Evolutionary conservation across 768 basidiomycete species (phyloP).

Genomic region (Termitomyces sp.): DNA sequence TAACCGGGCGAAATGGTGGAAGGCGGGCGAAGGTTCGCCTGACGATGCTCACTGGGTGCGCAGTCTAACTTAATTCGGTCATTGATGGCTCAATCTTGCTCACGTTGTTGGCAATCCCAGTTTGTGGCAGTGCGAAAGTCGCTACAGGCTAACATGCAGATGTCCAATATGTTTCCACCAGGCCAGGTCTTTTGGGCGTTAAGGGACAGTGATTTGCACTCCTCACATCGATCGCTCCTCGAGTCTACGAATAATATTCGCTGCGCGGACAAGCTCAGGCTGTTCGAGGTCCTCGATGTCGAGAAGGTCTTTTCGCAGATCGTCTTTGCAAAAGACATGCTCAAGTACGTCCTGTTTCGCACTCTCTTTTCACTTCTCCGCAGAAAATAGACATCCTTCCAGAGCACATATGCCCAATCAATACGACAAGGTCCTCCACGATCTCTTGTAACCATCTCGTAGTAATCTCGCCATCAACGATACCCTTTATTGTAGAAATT

Average conservation of each 20-base stretch:
- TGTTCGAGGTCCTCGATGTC: conserved; percentile 75
- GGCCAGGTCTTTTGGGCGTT: conserved; percentile 78
- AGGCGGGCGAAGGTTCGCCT: conserved; percentile 43
- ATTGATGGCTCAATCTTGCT: not conserved
- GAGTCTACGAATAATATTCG: conserved; percentile 14
- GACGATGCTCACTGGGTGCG: conserved; percentile 56
- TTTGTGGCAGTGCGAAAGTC: conserved; percentile 79
- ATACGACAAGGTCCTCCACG: conserved; percentile 71
- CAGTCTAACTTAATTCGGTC: not conserved
- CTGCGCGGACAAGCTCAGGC: conserved; percentile 47
- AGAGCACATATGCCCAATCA: conserved; percentile 78
- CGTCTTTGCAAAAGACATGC: conserved; percentile 78
- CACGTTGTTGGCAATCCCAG: conserved; percentile 26
- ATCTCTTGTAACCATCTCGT: conserved; percentile 41
- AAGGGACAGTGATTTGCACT: conserved; percentile 65
- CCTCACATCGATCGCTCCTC: conserved; percentile 38
- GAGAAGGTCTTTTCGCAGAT: conserved; percentile 77
- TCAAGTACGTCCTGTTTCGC: conserved; percentile 43
- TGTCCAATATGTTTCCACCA: conserved; percentile 66
- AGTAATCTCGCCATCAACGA: not conserved
- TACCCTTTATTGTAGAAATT: conserved; percentile 4
- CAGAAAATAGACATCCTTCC: not conserved
- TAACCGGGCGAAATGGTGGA: conserved; percentile 49
- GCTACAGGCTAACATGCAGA: conserved; percentile 79
- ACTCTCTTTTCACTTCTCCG: not conserved